phyloP scores from a whole-genome alignment of 2,329 filamentous ascomycete species.

The Eutypella sp. region DNA sequence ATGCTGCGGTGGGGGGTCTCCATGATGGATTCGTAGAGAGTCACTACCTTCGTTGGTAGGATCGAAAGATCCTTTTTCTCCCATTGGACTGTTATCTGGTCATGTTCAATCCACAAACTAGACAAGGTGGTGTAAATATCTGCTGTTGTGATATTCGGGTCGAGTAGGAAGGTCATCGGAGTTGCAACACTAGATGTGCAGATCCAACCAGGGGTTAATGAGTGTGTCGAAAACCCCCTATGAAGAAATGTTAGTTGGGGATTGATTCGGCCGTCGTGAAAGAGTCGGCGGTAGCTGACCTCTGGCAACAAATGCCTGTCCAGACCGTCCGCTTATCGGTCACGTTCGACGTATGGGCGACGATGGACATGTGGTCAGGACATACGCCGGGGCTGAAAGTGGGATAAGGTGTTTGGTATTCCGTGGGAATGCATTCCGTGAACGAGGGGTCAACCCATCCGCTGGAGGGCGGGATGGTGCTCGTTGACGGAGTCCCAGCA shows the following conservation, averaged over 20 bases:
- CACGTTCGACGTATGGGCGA: slow-evolving; percentile 10
- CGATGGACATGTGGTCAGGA: slow-evolving; percentile 22
- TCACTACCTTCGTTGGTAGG: slow-evolving; percentile 17
- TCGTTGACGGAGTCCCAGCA: slow-evolving; percentile 15
- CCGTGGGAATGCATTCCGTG: slow-evolving; percentile 21
- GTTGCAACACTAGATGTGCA: slow-evolving; percentile 24
- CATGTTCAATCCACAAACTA: slow-evolving; percentile 22
- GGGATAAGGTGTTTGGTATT: slow-evolving; percentile 19
- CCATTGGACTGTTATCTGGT: slow-evolving; percentile 25
- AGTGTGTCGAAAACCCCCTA: slow-evolving; percentile 23
- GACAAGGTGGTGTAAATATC: slow-evolving; percentile 26
- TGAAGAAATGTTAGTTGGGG: slow-evolving; percentile 3
- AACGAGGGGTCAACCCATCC: slow-evolving; percentile 28
- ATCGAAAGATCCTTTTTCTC: slow-evolving; percentile 16
- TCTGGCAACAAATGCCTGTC: slow-evolving; percentile 25
- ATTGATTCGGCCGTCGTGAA: background rate
- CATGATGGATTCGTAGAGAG: slow-evolving; percentile 24
- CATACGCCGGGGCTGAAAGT: slow-evolving; percentile 27
- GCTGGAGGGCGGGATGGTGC: slow-evolving; percentile 21
- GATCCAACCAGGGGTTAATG: slow-evolving; percentile 11
- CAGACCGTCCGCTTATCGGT: slow-evolving; percentile 15
- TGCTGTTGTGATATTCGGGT: slow-evolving; percentile 22
- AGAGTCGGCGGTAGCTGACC: slow-evolving; percentile 7
- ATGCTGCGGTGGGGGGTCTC: background rate
- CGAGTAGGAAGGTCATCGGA: slow-evolving; percentile 25